Evolutionary conservation across 805 yeast genomes (phyloP).

Genomic region (Candida tammaniensis): DNA sequence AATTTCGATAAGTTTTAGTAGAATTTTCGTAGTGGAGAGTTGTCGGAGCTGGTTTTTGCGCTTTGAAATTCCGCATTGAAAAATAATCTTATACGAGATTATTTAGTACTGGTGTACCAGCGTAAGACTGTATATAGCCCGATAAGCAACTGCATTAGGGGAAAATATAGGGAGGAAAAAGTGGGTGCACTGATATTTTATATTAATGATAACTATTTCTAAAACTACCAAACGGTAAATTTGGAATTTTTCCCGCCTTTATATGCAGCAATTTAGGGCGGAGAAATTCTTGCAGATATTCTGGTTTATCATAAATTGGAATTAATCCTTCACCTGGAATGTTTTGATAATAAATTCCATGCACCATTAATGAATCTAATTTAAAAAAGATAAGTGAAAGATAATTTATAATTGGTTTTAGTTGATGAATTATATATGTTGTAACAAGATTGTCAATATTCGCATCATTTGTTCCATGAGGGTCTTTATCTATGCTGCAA

Average conservation of each 20-base stretch:
- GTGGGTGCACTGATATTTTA: no score
- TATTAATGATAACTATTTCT: constrained; percentile 4
- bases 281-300: constrained; percentile 25
- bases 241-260: constrained; percentile 4
- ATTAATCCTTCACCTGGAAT: constrained; percentile 11
- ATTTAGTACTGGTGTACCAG: no score
- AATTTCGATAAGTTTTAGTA: no score
- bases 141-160: no score
- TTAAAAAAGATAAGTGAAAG: constrained; percentile 20
- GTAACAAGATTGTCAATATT: constrained; percentile 33
- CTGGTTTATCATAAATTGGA: constrained; percentile 26
- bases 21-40: no score
- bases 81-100: no score
- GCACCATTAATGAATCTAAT: constrained; percentile 31
- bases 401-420: constrained; percentile 28
- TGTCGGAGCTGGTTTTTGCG: no score
- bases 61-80: no score
- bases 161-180: background rate
- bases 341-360: constrained; percentile 31
- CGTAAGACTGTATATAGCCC: no score
- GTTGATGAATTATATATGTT: constrained; percentile 33
- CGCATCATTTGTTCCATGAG: constrained; percentile 17
- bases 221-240: constrained; percentile 17
- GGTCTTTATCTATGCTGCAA: constrained; percentile 23
- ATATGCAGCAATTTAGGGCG: no score